Conservation (phyloP, 331 rosid species). For the Stylosanthes scabra region DNA sequence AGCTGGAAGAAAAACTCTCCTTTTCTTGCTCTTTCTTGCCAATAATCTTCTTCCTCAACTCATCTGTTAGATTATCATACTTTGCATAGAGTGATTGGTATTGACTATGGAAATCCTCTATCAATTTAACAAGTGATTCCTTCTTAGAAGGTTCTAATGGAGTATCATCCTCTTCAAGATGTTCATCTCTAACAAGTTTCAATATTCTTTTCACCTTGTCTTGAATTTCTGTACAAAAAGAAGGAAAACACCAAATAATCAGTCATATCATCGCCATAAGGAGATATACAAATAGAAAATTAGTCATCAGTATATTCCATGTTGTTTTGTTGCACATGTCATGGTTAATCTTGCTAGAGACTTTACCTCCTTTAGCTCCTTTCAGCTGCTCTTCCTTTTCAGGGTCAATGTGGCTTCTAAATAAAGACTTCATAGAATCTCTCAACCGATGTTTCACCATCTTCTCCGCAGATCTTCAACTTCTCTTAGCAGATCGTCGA, state of each 20-base stretch:
- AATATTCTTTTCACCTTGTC: conserved; percentile 70
- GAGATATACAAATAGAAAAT: conserved; percentile 28
- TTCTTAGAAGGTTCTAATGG: conserved; percentile 52
- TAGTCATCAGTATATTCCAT: conserved; percentile 16
- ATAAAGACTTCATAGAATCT: conserved; percentile 76
- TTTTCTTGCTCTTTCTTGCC: conserved; percentile 64
- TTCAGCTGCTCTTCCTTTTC: conserved; percentile 72
- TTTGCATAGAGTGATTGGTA: conserved; percentile 74
- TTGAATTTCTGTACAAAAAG: conserved; percentile 67
- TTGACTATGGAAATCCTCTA: conserved; percentile 76
- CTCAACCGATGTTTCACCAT: conserved; percentile 73
- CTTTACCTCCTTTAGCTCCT: conserved; percentile 75
- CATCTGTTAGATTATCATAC: conserved; percentile 76
- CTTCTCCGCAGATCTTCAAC: conserved; percentile 40
- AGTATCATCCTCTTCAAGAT: conserved; percentile 59
- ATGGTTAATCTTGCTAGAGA: conserved; percentile 36
- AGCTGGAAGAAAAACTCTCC: conserved; percentile 76
- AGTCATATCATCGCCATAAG: conserved; percentile 20
- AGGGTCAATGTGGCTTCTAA: conserved; percentile 74
- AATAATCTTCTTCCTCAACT: conserved; percentile 61
- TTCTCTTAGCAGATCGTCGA: conserved; percentile 51
- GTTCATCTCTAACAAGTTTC: conserved; percentile 71
- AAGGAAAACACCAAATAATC: conserved; percentile 39
- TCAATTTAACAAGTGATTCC: conserved; percentile 61
- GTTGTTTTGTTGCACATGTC: conserved; percentile 16